Conservation (phyloP, 2,329 filamentous ascomycete genomes). For the Penicillium freii region DNA sequence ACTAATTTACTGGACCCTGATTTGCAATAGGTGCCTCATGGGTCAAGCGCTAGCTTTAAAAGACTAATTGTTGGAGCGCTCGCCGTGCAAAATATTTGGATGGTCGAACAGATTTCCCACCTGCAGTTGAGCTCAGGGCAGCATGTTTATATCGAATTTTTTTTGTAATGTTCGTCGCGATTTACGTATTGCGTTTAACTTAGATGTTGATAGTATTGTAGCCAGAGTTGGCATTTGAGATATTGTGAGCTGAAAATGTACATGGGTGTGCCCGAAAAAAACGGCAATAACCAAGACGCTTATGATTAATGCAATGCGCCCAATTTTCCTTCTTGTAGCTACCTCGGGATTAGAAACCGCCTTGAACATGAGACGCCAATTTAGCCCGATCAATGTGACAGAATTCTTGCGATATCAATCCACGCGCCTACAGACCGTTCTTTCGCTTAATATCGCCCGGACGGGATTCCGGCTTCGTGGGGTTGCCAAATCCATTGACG, state of each 20-base stretch:
- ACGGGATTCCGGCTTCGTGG: conserved; percentile 21
- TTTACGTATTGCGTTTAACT: too few relatives aligned
- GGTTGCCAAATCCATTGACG: conserved; percentile 39
- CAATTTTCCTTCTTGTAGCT: not conserved
- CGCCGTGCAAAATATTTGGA: not conserved
- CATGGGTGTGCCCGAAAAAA: not conserved
- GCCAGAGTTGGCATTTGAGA: not conserved
- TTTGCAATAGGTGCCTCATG: not conserved
- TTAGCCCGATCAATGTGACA: not conserved
- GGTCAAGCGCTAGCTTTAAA: not conserved
- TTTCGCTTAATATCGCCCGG: conserved; percentile 32
- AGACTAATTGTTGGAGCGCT: not conserved
- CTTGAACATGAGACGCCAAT: too few relatives aligned
- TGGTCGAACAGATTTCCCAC: not conserved
- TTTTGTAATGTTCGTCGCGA: too few relatives aligned
- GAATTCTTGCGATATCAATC: not conserved
- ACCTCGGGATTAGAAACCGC: too few relatives aligned
- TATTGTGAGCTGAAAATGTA: not conserved
- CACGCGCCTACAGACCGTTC: conserved; percentile 18
- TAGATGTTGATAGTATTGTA: not conserved
- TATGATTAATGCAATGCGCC: not conserved
- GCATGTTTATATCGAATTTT: not conserved
- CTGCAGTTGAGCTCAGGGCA: not conserved
- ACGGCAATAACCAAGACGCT: not conserved
- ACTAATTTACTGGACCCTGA: too few relatives aligned